Percentiles rank a stretch among this genome's conserved stretches.
Conservation (phyloP, 345 rosid genomes). For the Salix caprea region DNA sequence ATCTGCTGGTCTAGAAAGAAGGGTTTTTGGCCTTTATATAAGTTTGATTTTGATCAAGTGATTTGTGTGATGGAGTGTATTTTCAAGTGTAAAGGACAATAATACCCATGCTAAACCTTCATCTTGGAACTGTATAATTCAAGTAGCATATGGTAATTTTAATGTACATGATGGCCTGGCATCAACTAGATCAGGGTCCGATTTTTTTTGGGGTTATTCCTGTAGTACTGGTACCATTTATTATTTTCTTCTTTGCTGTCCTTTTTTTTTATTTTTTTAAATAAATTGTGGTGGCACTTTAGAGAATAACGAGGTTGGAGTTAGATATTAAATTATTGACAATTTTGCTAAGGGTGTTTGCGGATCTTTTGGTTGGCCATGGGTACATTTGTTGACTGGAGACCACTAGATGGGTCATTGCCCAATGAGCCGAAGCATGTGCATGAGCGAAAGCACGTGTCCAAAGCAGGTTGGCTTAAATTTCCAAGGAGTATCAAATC, state of each 20-base stretch:
- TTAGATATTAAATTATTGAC: background rate
- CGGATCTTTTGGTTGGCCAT: conserved; percentile 11
- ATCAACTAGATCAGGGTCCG: conserved; percentile 12
- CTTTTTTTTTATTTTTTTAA: background rate
- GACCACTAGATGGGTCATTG: conserved; percentile 1
- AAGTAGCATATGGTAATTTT: conserved; percentile 11
- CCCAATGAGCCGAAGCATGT: conserved; percentile 3
- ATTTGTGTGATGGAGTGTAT: background rate
- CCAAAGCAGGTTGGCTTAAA: background rate
- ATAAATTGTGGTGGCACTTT: background rate
- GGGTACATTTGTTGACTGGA: conserved; percentile 21
- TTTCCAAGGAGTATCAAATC: background rate
- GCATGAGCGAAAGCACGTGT: conserved; percentile 12
- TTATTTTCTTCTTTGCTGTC: background rate
- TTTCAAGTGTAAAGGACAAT: conserved; percentile 11
- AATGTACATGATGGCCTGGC: conserved; percentile 19
- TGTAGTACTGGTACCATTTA: background rate
- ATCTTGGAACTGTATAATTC: too few relatives aligned
- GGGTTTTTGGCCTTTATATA: conserved; percentile 29
- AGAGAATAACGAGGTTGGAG: conserved; percentile 11
- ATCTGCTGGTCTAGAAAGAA: conserved; percentile 15
- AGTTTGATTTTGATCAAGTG: conserved; percentile 11
- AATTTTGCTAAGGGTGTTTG: background rate
- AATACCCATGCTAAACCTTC: background rate
- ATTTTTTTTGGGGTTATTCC: background rate